Conservation (phyloP, 495 filamentous ascomycete species). For the Hypoxylon fuscum region DNA sequence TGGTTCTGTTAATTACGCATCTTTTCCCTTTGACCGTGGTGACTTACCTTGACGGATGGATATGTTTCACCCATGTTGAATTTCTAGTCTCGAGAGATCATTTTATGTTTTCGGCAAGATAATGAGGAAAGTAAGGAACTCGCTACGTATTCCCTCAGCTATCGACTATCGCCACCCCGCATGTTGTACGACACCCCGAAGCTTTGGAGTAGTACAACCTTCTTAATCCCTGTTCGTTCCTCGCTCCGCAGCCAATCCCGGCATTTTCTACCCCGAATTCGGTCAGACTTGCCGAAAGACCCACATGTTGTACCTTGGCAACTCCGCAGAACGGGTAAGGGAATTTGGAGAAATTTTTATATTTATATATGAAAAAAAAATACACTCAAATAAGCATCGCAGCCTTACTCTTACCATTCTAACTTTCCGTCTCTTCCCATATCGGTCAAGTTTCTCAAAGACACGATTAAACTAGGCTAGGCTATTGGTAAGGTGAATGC, state of each 20-base stretch:
- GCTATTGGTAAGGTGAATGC: no score
- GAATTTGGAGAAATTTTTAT: no score
- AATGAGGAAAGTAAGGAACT: neutral
- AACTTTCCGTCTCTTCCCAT: no score
- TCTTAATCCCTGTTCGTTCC: constrained; percentile 10
- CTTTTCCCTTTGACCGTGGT: neutral
- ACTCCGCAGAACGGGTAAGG: no score
- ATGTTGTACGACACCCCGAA: constrained; percentile 12
- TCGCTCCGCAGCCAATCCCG: constrained; percentile 17
- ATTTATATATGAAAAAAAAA: no score
- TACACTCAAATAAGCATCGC: no score
- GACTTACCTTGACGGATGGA: constrained; percentile 20
- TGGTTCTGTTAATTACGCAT: constrained; percentile 1
- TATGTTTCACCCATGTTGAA: constrained; percentile 15
- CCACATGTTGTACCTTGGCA: neutral
- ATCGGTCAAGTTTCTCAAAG: no score
- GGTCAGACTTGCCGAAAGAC: constrained; percentile 3
- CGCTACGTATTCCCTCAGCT: neutral
- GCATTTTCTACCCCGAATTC: constrained; percentile 14
- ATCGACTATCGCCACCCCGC: constrained; percentile 3
- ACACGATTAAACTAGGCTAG: no score
- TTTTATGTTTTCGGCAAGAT: neutral
- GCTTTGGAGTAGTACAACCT: constrained; percentile 16
- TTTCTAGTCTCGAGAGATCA: neutral
- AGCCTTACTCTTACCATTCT: no score